phyloP scores from a whole-genome alignment of 768 basidiomycete species.

The Psilocybe sp. region DNA sequence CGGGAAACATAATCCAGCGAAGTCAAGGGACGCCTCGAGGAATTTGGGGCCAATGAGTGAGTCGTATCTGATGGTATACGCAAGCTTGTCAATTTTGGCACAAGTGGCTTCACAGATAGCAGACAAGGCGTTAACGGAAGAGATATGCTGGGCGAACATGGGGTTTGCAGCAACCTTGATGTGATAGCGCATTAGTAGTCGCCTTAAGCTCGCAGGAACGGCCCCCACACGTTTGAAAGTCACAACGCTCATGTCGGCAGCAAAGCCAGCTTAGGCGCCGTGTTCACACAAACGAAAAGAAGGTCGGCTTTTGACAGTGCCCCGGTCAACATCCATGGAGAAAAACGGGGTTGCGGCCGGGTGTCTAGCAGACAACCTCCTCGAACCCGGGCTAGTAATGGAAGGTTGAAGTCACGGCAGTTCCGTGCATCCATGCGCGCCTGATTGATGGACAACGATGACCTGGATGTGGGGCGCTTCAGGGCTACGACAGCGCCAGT shows the following conservation, averaged over 20 bases:
- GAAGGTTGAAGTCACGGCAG: too few relatives aligned
- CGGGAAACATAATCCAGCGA: constrained; percentile 99
- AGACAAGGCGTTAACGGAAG: constrained; percentile 95
- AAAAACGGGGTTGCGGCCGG: constrained; percentile 97
- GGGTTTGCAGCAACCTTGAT: constrained; percentile 92
- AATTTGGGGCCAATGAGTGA: constrained; percentile 93
- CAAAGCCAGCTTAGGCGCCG: constrained; percentile 94
- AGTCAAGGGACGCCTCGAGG: constrained; percentile 92
- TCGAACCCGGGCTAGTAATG: constrained; percentile 95
- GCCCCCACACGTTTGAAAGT: constrained; percentile 5
- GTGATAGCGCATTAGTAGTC: constrained; percentile 9
- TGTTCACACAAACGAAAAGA: constrained; percentile 98
- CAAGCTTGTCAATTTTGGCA: constrained; percentile 97
- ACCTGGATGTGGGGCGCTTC: too few relatives aligned
- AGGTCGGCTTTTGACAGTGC: constrained; percentile 92
- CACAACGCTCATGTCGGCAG: constrained; percentile 94
- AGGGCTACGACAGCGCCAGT: too few relatives aligned
- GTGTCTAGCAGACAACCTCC: constrained; percentile 81
- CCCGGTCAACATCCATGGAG: constrained; percentile 90
- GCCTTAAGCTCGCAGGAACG: constrained; percentile 9
- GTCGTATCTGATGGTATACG: constrained; percentile 91
- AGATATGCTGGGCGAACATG: constrained; percentile 98
- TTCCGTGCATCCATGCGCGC: too few relatives aligned
- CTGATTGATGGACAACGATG: too few relatives aligned
- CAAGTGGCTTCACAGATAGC: constrained; percentile 99